Evolutionary conservation across 768 basidiomycete species (phyloP).

Genomic region (Austroboletus eburneus): DNA sequence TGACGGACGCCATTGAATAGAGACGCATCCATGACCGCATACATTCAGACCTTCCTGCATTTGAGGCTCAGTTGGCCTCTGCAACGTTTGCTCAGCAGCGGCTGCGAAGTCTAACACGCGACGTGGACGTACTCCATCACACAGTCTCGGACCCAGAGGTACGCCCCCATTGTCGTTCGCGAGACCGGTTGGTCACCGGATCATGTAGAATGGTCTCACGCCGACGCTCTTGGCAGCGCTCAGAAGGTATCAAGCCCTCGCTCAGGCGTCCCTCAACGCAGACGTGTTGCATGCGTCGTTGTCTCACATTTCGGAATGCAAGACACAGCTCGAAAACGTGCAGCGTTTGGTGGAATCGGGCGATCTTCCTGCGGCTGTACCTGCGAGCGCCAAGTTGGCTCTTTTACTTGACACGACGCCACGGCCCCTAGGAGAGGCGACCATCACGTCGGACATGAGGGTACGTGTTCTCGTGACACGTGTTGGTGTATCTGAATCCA

Average conservation of each 20-base stretch:
- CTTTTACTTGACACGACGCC: constrained; percentile 46
- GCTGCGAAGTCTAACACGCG: constrained; percentile 43
- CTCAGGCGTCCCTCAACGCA: constrained; percentile 59
- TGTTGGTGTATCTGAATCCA: not conserved
- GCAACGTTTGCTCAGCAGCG: constrained; percentile 64
- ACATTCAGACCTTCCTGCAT: constrained; percentile 55
- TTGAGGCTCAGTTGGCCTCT: constrained; percentile 58
- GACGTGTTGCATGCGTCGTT: constrained; percentile 47
- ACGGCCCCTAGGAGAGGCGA: constrained; percentile 44
- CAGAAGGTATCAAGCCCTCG: constrained; percentile 55
- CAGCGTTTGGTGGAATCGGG: constrained; percentile 49
- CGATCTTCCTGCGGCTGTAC: constrained; percentile 59
- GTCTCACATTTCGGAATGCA: constrained; percentile 52
- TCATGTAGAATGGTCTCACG: constrained; percentile 60
- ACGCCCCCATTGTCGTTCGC: constrained; percentile 10
- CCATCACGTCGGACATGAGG: constrained; percentile 54
- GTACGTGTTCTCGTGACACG: constrained; percentile 36
- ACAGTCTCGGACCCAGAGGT: constrained; percentile 61
- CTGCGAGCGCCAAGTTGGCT: constrained; percentile 40
- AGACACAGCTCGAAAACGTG: constrained; percentile 42
- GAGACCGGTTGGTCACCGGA: constrained; percentile 9
- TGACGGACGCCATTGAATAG: too few relatives aligned
- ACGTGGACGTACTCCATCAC: constrained; percentile 49
- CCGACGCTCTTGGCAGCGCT: constrained; percentile 54
- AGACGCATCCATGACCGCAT: constrained; percentile 71